Percentiles rank a stretch among this genome's conserved stretches.
phyloP scores from a whole-genome alignment of 2,329 filamentous ascomycete genomes.

The Thermothelomyces thermophilus region DNA sequence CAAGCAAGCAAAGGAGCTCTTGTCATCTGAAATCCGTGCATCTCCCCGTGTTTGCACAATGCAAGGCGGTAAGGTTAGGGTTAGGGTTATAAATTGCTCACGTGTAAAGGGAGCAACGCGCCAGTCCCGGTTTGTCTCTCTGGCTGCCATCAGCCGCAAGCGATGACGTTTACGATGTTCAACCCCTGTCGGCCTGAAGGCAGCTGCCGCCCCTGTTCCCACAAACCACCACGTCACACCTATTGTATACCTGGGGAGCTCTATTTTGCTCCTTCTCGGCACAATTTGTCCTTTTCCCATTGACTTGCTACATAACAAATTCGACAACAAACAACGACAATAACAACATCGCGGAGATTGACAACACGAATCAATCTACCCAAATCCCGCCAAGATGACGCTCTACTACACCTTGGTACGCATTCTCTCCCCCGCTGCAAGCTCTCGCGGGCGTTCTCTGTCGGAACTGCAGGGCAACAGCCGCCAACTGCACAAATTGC shows the following conservation, averaged over 20 bases:
- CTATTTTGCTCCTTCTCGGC: not conserved
- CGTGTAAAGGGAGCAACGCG: slow-evolving; percentile 7
- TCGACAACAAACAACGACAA: too few relatives aligned
- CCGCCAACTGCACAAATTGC: not conserved
- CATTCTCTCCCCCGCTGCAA: slow-evolving; percentile 3
- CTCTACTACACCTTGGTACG: slow-evolving; percentile 52
- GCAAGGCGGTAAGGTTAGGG: too few relatives aligned
- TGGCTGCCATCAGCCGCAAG: slow-evolving; percentile 16
- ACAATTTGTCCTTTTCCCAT: slow-evolving; percentile 4
- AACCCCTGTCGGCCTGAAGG: slow-evolving; percentile 8
- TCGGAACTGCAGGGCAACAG: not conserved
- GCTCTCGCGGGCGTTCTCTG: not conserved
- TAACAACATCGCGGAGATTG: not conserved
- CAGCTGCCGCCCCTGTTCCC: slow-evolving; percentile 10
- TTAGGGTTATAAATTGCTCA: not conserved
- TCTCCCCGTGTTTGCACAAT: too few relatives aligned
- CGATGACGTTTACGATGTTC: slow-evolving; percentile 25
- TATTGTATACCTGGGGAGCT: slow-evolving; percentile 8
- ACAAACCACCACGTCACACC: slow-evolving; percentile 25
- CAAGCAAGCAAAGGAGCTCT: too few relatives aligned
- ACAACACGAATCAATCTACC: not conserved
- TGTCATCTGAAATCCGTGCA: too few relatives aligned
- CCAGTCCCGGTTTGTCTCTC: slow-evolving; percentile 8
- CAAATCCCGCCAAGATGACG: slow-evolving; percentile 41
- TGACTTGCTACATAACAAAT: not conserved